These are phyloP conservation scores for Macrolepiota fuliginosa DNA, from an alignment of 768 basidiomycete species.

Conservation along the genomic window DNA sequence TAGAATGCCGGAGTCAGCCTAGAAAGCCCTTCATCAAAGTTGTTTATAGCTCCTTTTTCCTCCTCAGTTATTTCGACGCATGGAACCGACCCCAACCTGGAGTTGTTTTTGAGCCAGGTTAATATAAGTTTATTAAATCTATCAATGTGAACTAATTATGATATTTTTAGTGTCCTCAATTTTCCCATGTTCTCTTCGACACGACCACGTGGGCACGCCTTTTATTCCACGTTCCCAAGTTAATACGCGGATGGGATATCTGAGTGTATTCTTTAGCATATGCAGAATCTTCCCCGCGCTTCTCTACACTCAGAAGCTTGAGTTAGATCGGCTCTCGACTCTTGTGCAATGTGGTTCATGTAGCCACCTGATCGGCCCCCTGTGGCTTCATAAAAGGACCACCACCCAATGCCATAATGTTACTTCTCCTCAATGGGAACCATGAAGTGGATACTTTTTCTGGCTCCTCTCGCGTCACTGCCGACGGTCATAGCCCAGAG, in stretches of 20 bases:
- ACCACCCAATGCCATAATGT: background rate
- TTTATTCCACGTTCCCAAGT: slow-evolving; percentile 4
- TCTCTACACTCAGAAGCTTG: background rate
- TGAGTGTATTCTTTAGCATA: background rate
- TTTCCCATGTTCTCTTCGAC: slow-evolving; percentile 8
- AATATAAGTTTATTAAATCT: background rate
- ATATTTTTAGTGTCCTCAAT: background rate
- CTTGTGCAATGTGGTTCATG: slow-evolving; percentile 1
- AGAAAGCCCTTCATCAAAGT: background rate
- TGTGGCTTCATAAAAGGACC: background rate
- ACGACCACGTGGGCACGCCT: slow-evolving; percentile 1
- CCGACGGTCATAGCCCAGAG: slow-evolving; percentile 4
- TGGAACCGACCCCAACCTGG: background rate
- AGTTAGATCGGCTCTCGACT: slow-evolving; percentile 6
- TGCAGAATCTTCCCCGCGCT: background rate
- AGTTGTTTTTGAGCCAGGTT: background rate
- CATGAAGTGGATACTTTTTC: background rate
- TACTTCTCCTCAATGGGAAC: background rate
- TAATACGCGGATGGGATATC: background rate
- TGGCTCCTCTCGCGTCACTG: background rate
- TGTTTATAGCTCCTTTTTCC: background rate
- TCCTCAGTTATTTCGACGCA: background rate
- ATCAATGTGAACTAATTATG: background rate
- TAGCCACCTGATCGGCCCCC: slow-evolving; percentile 7
- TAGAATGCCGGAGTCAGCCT: background rate